Evolutionary conservation across 1,284 basidiomycete species (phyloP).

Genomic region (Boletus calvinii): DNA sequence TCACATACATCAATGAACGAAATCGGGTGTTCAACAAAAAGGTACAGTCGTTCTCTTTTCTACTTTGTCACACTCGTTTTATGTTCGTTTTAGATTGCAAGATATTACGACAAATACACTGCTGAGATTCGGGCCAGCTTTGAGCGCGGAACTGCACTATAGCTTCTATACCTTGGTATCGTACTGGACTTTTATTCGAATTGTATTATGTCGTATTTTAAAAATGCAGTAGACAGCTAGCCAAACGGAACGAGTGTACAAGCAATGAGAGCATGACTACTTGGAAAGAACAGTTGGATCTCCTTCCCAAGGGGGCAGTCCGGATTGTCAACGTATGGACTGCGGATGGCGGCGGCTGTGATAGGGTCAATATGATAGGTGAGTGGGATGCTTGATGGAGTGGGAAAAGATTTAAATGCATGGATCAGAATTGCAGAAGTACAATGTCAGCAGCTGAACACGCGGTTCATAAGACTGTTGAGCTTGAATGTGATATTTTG

Average conservation of each 20-base stretch:
- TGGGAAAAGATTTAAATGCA: conserved; percentile 1
- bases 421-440: conserved; percentile 67
- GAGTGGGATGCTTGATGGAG: neutral
- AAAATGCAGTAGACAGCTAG: neutral
- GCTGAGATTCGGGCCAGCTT: conserved; percentile 93
- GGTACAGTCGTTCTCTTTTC: conserved; percentile 42
- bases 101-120: conserved; percentile 98
- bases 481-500: conserved; percentile 66
- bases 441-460: conserved; percentile 49
- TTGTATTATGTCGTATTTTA: conserved; percentile 1
- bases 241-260: neutral
- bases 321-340: neutral
- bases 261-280: neutral
- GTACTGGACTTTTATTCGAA: neutral
- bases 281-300: too few species aligned
- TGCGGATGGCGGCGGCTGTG: conserved; percentile 1
- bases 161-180: conserved; percentile 16
- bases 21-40: conserved; percentile 99
- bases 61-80: neutral
- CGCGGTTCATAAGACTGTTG: conserved; percentile 61
- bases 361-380: neutral
- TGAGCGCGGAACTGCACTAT: conserved; percentile 92
- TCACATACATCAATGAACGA: conserved; percentile 99
- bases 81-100: conserved; percentile 59
- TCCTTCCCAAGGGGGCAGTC: neutral